Base-by-base conservation (phyloP, 495 filamentous ascomycete species). In the Gamarada debralockiae region DNA sequence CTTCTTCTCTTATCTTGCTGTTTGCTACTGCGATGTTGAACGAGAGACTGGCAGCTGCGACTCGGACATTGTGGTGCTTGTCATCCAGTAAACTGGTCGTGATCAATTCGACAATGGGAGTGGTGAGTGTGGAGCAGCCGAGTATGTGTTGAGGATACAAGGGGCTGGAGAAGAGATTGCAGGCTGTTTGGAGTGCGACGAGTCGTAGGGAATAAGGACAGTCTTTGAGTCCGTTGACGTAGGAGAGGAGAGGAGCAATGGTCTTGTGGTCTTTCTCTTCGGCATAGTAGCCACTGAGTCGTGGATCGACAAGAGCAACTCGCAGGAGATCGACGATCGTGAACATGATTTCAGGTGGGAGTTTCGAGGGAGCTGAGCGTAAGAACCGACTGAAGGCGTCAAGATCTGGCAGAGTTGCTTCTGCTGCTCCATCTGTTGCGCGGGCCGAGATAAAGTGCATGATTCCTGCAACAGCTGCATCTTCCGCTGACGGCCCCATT, bases 281-380 rank as follows among this genome's bases (percentile, higher is more conserved):
- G 13, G 89, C 90, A 55, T 89, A 91, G 68, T 82, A 93, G 52
- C 87, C 84, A 59, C 87, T 87, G n/a, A 96, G 73, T n/a, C 93
- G 81, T 20, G 84, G 74, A 58, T 98, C 92, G 5, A 86, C 73
- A 39, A 95, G 79, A 8, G 86, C 79, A 49, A 86, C 76, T 8
- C 93, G 80, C 48, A 93, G 73, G 17, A 98, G 78, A 60, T 97
- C 93, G 33, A 95, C 76, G 2, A 91, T 69, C 3, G 92, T 81
- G 63, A 97, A 98, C 40, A 86, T 68, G 1, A 68, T 71, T 53
- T 81, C 83, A 39, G 62, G 67, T 2, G 76, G 83, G 48, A 82
- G 74, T 37, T 67, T 74, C 41, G 61, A 56, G 2, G 81, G 63
- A 17, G 78, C 72, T 27, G 66, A 58, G 3, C 69, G 66, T 14